These are phyloP conservation scores for Debaryomycetaceae sp. DNA, from an alignment of 1,139 yeast species.

Conservation along the genomic window DNA sequence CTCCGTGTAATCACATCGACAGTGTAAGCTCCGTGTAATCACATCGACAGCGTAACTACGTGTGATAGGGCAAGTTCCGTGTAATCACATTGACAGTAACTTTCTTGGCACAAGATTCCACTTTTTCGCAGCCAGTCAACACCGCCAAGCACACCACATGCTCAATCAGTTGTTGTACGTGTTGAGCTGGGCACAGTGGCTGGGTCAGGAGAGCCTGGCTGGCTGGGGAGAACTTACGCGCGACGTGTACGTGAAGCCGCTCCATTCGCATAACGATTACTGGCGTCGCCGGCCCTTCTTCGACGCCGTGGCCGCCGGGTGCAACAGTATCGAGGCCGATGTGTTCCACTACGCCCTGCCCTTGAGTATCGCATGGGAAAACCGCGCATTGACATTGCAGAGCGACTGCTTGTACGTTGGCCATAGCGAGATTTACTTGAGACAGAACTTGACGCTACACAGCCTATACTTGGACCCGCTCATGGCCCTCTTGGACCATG, in stretches of 20 bases:
- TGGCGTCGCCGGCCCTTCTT: constrained; percentile 55
- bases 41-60: too few relatives aligned
- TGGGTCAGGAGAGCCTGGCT: too few relatives aligned
- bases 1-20: too few relatives aligned
- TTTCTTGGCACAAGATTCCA: too few relatives aligned
- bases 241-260: constrained; percentile 38
- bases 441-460: constrained; percentile 33
- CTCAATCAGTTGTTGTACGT: too few relatives aligned
- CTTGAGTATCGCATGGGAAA: constrained; percentile 8
- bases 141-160: too few relatives aligned
- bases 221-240: constrained; percentile 36
- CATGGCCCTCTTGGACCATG: constrained; percentile 32
- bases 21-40: too few relatives aligned
- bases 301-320: constrained; percentile 51
- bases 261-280: constrained; percentile 72
- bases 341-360: constrained; percentile 42
- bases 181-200: too few relatives aligned
- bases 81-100: too few relatives aligned
- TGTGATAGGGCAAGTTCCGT: too few relatives aligned
- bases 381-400: constrained; percentile 12
- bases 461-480: constrained; percentile 47
- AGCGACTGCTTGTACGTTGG: constrained; percentile 49
- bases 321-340: constrained; percentile 60
- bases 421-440: constrained; percentile 42
- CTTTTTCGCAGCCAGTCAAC: too few relatives aligned